A percentile compares a stretch with the other conserved stretches of the same genome.
Evolutionary conservation across 345 rosid species (phyloP).

Genomic region (Syzygium jambos): DNA sequence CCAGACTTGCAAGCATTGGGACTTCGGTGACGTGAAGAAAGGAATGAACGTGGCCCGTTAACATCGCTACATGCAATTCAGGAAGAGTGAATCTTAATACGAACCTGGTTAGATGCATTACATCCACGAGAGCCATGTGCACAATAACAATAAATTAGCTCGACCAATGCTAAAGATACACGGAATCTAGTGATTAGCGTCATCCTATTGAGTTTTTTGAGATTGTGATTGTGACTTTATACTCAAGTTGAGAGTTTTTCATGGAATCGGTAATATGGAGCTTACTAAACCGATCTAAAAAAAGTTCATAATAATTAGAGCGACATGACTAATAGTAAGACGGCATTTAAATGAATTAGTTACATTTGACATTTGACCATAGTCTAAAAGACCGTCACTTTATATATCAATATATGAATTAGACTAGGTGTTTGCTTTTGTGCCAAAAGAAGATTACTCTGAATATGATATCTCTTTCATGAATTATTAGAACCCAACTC

Average conservation of each 20-base stretch:
- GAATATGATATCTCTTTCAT: no score
- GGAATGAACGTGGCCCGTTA: neutral
- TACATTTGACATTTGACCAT: neutral
- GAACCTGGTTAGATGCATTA: neutral
- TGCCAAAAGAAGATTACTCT: neutral
- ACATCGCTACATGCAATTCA: neutral
- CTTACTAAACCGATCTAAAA: neutral
- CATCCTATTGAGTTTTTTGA: neutral
- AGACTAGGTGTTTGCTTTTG: neutral
- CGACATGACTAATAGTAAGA: neutral
- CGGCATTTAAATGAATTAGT: rapidly evolving
- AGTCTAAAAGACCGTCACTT: neutral
- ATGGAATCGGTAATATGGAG: no score
- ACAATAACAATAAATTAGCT: neutral
- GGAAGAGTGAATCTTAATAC: neutral
- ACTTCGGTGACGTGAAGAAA: neutral
- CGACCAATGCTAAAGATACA: neutral
- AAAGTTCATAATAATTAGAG: neutral
- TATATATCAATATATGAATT: neutral
- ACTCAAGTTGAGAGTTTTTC: neutral
- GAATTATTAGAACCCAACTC: neutral
- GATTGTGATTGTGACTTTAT: neutral
- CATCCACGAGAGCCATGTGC: neutral
- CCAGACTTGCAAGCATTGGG: neutral
- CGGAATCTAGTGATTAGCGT: neutral